A percentile compares a stretch with the other conserved stretches of the same genome.
Evolutionary conservation across 2,329 filamentous ascomycete species (phyloP).

Genomic region (Fonsecaea monophora): DNA sequence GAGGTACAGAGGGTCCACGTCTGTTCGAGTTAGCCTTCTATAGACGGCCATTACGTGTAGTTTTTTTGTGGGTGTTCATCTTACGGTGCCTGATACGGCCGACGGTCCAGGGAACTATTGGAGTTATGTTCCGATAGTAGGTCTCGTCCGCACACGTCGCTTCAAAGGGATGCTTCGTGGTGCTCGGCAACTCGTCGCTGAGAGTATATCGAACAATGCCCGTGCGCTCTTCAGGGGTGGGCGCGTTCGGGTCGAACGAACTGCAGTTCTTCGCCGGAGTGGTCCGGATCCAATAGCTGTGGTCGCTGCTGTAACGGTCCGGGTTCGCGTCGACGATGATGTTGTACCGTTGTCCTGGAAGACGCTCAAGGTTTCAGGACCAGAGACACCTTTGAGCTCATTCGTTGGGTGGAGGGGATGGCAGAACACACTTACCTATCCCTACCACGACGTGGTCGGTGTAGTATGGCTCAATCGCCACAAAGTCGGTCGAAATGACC

Average conservation of each 20-base stretch:
- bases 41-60: neutral
- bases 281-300: slow-evolving; percentile 17
- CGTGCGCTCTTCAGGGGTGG: neutral
- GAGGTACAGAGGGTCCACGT: slow-evolving; percentile 6
- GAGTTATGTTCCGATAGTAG: slow-evolving; percentile 13
- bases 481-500: slow-evolving; percentile 15
- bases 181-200: slow-evolving; percentile 4
- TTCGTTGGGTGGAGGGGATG: neutral
- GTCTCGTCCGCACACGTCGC: slow-evolving; percentile 44
- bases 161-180: neutral
- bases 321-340: slow-evolving; percentile 19
- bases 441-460: slow-evolving; percentile 19
- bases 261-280: slow-evolving; percentile 9
- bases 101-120: slow-evolving; percentile 26
- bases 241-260: neutral
- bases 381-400: neutral
- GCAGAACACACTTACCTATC: slow-evolving; percentile 1
- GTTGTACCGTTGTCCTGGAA: slow-evolving; percentile 17
- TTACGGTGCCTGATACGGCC: neutral
- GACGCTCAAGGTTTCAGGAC: neutral
- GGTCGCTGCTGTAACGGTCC: neutral
- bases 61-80: neutral
- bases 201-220: slow-evolving; percentile 8
- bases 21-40: slow-evolving; percentile 1
- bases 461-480: slow-evolving; percentile 17